These are phyloP conservation scores for Solanum chmielewskii DNA, from an alignment of 257 asterid genomes.

Conservation along the genomic window DNA sequence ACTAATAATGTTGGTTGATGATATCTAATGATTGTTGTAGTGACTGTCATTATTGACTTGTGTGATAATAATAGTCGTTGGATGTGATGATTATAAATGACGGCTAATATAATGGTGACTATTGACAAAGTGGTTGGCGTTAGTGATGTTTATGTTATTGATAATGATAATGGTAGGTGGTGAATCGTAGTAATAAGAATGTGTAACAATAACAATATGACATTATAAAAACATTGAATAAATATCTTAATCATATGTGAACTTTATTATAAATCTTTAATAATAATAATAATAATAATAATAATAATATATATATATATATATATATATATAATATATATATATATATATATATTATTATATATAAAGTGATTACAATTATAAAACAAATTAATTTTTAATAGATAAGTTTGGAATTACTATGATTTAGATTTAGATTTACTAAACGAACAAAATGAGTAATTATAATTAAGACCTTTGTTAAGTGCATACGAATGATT, in stretches of 20 bases:
- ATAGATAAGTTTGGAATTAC: no score
- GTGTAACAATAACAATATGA: no score
- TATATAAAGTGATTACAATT: background rate
- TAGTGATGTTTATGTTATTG: no score
- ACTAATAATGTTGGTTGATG: background rate
- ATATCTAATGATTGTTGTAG: background rate
- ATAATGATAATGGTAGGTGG: no score
- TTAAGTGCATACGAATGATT: background rate
- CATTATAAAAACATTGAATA: background rate
- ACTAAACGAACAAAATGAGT: background rate
- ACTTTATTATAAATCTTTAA: no score
- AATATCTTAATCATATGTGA: no score
- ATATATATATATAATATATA: no score
- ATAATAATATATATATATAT: no score
- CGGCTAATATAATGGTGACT: background rate
- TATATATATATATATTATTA: no score
- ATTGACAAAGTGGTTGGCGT: background rate
- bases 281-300: no score
- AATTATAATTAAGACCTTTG: background rate
- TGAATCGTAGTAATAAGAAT: no score
- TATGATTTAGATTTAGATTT: background rate
- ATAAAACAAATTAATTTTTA: no score
- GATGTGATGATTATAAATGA: background rate
- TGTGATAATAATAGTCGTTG: background rate
- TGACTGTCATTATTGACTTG: background rate